Evolutionary conservation across 2,329 filamentous ascomycete genomes (phyloP).

Genomic region (Ophiostoma ulmi): DNA sequence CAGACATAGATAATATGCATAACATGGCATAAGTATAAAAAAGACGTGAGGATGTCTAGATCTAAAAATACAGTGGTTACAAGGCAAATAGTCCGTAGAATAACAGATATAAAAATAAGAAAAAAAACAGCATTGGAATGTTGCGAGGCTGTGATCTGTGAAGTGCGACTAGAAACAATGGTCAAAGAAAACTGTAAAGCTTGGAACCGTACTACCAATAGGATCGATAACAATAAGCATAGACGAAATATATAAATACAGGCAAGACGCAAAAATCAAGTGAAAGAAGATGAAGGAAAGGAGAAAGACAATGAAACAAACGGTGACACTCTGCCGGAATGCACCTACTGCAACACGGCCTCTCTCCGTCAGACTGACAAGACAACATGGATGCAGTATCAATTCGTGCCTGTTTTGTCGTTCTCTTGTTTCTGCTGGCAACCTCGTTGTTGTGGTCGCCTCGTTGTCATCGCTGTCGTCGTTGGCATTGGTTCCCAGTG

Average conservation of each 20-base stretch:
- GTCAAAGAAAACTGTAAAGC: not conserved
- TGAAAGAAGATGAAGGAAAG: not conserved
- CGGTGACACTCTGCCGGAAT: not conserved
- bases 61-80: not conserved
- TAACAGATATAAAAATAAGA: not conserved
- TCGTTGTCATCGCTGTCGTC: not conserved
- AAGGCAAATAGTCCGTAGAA: not conserved
- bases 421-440: not conserved
- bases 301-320: not conserved
- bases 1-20: not conserved
- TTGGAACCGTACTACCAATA: not conserved
- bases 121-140: not conserved
- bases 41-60: not conserved
- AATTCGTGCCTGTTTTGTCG: not conserved
- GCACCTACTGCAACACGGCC: not conserved
- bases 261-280: not conserved
- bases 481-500: not conserved
- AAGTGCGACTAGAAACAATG: not conserved
- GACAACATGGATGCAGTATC: not conserved
- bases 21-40: not conserved
- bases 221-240: not conserved
- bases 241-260: not conserved
- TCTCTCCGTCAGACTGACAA: not conserved
- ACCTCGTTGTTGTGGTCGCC: not conserved
- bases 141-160: not conserved